These are phyloP conservation scores for Pseudognaphalium luteoalbum DNA, from an alignment of 129 eudicot genomes.

Conservation along the genomic window DNA sequence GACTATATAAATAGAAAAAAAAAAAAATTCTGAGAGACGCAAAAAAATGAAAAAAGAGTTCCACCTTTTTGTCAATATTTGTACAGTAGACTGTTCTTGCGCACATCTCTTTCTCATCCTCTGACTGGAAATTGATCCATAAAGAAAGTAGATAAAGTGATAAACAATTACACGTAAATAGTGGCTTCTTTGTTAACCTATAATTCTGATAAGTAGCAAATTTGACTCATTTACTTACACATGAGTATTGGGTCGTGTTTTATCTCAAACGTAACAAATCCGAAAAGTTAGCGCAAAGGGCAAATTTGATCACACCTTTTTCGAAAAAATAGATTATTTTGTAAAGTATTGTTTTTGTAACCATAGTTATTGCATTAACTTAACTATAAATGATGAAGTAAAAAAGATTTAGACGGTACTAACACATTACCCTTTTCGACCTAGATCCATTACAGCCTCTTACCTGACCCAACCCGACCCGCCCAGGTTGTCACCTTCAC, in stretches of 20 bases:
- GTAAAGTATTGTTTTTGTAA: not conserved
- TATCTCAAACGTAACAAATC: not conserved
- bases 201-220: slow-evolving; percentile 6
- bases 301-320: not conserved
- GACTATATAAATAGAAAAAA: too few relatives aligned
- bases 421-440: not conserved
- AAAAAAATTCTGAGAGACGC: too few relatives aligned
- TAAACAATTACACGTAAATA: slow-evolving; percentile 1
- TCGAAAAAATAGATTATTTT: not conserved
- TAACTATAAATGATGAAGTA: not conserved
- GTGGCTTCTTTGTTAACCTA: slow-evolving; percentile 21
- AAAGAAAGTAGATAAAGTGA: slow-evolving; percentile 16
- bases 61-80: slow-evolving; percentile 94
- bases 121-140: slow-evolving; percentile 56
- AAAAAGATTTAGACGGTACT: not conserved
- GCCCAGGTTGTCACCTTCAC: not conserved
- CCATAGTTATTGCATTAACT: not conserved
- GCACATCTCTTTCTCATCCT: slow-evolving; percentile 98
- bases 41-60: not conserved
- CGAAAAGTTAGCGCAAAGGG: not conserved
- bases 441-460: too few relatives aligned
- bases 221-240: not conserved
- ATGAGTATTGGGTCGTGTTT: not conserved
- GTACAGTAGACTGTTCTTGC: slow-evolving; percentile 97
- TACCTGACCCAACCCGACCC: not conserved